These are phyloP conservation scores for Serendipita sp. DNA, from an alignment of 768 basidiomycete genomes.

Conservation along the genomic window DNA sequence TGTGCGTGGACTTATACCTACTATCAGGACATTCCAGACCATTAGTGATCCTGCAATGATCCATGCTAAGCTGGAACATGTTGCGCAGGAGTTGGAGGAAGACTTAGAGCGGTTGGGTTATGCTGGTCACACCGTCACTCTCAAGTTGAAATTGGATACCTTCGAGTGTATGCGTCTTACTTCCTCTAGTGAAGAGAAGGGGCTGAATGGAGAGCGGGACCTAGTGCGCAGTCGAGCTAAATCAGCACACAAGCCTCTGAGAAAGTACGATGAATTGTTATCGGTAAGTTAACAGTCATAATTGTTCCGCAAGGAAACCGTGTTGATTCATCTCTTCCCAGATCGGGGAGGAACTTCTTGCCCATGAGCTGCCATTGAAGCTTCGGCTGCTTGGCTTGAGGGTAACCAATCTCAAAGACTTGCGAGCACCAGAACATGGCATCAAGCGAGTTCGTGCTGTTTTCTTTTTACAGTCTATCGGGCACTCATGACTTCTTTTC, in stretches of 20 bases:
- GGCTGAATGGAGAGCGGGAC: not conserved
- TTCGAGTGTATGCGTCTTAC: constrained; percentile 48
- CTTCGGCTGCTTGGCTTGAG: constrained; percentile 79
- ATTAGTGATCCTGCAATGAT: constrained; percentile 50
- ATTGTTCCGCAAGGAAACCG: not conserved
- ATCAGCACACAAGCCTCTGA: constrained; percentile 62
- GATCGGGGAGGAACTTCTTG: constrained; percentile 69
- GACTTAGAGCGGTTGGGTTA: constrained; percentile 72
- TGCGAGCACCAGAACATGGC: constrained; percentile 38
- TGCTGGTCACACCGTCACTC: constrained; percentile 74
- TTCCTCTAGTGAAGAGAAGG: not conserved
- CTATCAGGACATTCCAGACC: constrained; percentile 55
- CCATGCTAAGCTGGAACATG: constrained; percentile 58
- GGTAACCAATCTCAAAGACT: constrained; percentile 77
- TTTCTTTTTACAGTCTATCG: too few species aligned
- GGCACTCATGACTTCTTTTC: not conserved
- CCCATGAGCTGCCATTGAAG: constrained; percentile 61
- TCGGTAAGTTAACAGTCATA: constrained; percentile 29
- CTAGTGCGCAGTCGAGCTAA: constrained; percentile 70
- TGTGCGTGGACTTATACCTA: not conserved
- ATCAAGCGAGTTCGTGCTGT: constrained; percentile 47
- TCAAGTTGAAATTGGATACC: constrained; percentile 86
- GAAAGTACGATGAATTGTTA: constrained; percentile 61
- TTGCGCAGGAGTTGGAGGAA: constrained; percentile 63
- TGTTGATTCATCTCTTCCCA: constrained; percentile 17